phyloP scores from a whole-genome alignment of 2,329 filamentous ascomycete species.

The Aspergillus fumigatiaffinis region DNA sequence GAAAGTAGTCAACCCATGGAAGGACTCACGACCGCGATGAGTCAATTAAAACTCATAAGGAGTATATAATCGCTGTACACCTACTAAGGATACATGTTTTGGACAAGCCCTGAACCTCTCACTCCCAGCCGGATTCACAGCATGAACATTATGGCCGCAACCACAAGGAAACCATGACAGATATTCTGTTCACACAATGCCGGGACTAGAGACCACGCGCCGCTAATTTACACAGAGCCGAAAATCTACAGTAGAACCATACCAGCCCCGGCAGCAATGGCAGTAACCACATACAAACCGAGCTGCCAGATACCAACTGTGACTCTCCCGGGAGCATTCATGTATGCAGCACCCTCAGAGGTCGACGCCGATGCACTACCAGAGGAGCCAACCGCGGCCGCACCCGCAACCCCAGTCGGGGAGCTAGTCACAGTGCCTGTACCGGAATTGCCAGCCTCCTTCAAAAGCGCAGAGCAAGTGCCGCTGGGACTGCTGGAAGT shows the following conservation, averaged over 20 bases:
- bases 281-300: conserved; percentile 36
- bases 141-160: background rate
- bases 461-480: conserved; percentile 33
- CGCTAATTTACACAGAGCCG: background rate
- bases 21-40: background rate
- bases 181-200: too few species aligned
- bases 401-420: conserved; percentile 24
- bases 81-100: background rate
- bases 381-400: conserved; percentile 5
- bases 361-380: conserved; percentile 13
- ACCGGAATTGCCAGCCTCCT: conserved; percentile 35
- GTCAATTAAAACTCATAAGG: background rate
- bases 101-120: background rate
- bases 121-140: too few species aligned
- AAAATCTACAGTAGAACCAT: conserved; percentile 41
- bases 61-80: background rate
- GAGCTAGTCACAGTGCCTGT: conserved; percentile 35
- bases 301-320: conserved; percentile 34
- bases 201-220: background rate
- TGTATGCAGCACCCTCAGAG: conserved; percentile 26
- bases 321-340: conserved; percentile 22
- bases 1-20: background rate
- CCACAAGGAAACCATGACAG: background rate
- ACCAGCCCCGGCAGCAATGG: conserved; percentile 36
- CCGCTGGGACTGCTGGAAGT: conserved; percentile 28